Evolutionary conservation across 2,329 filamentous ascomycete genomes (phyloP).

Genomic region (Raffaelea deltoideospora): DNA sequence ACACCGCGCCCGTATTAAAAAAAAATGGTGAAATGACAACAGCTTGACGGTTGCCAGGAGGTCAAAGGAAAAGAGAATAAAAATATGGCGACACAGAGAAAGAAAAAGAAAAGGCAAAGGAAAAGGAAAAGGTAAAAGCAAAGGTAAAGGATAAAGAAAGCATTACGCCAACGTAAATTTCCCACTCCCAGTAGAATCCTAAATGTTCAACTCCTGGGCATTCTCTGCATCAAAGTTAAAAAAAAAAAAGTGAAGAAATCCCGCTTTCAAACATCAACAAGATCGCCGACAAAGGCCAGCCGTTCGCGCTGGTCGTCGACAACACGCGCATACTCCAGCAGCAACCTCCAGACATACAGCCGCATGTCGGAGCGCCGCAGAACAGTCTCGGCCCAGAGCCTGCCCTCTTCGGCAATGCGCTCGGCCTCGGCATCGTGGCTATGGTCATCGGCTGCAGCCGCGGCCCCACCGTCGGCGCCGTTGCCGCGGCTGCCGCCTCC

Average conservation of each 20-base stretch:
- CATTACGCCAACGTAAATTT: no score
- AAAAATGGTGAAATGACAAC: no score
- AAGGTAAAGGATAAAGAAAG: no score
- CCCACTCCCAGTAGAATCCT: no score
- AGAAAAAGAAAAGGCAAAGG: background rate
- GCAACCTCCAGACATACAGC: slow-evolving; percentile 46
- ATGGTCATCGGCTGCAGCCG: no score
- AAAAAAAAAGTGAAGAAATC: background rate
- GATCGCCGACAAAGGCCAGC: slow-evolving; percentile 28
- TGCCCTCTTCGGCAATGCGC: slow-evolving; percentile 44
- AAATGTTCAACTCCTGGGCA: no score
- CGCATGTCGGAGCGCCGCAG: slow-evolving; percentile 50
- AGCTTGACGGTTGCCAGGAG: no score
- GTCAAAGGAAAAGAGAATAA: background rate
- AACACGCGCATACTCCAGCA: slow-evolving; percentile 41
- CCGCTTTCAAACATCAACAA: slow-evolving; percentile 8
- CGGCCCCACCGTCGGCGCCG: no score
- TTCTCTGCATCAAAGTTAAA: no score
- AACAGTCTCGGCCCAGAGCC: slow-evolving; percentile 44
- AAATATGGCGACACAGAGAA: background rate
- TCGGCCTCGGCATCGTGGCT: slow-evolving; percentile 33
- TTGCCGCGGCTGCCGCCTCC: slow-evolving; percentile 26
- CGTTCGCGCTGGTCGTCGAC: slow-evolving; percentile 27
- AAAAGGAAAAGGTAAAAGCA: background rate
- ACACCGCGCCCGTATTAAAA: no score